These are phyloP conservation scores for Claviceps paspali DNA, from an alignment of 2,329 filamentous ascomycete genomes.

Conservation along the genomic window DNA sequence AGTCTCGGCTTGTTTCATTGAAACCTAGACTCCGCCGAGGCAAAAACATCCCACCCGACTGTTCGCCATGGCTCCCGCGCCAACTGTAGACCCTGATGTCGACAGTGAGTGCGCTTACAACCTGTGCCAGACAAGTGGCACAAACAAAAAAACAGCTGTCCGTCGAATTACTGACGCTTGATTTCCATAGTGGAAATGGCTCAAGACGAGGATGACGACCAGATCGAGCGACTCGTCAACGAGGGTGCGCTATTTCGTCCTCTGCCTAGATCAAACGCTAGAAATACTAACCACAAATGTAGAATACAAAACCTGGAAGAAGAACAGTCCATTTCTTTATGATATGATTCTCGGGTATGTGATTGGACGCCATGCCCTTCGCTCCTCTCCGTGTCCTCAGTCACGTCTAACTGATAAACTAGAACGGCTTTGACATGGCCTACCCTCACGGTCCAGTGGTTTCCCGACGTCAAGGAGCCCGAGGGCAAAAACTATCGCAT, in stretches of 20 bases:
- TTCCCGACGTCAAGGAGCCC: slow-evolving; percentile 81
- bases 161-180: slow-evolving; percentile 3
- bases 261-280: no score
- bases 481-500: slow-evolving; percentile 76
- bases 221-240: slow-evolving; percentile 80
- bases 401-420: slow-evolving; percentile 1
- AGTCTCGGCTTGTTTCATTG: no score
- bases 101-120: slow-evolving; percentile 15
- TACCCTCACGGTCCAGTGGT: slow-evolving; percentile 93
- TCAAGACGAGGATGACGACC: slow-evolving; percentile 55
- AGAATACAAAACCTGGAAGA: slow-evolving; percentile 99
- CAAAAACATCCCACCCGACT: neutral
- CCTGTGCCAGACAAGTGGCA: neutral
- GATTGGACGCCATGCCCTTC: neutral
- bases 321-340: slow-evolving; percentile 96
- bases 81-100: slow-evolving; percentile 19
- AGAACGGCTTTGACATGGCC: slow-evolving; percentile 94
- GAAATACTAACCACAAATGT: slow-evolving; percentile 1
- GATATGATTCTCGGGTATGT: slow-evolving; percentile 77
- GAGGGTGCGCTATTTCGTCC: slow-evolving; percentile 43
- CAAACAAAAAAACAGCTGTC: neutral
- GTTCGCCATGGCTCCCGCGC: slow-evolving; percentile 20
- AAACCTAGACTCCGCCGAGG: neutral
- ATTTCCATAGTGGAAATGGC: slow-evolving; percentile 19
- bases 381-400: neutral